Evolutionary conservation across 1,284 basidiomycete genomes (phyloP), one percentile per base, ranked within the genome.

Genomic region (Peniophora sp.): DNA sequence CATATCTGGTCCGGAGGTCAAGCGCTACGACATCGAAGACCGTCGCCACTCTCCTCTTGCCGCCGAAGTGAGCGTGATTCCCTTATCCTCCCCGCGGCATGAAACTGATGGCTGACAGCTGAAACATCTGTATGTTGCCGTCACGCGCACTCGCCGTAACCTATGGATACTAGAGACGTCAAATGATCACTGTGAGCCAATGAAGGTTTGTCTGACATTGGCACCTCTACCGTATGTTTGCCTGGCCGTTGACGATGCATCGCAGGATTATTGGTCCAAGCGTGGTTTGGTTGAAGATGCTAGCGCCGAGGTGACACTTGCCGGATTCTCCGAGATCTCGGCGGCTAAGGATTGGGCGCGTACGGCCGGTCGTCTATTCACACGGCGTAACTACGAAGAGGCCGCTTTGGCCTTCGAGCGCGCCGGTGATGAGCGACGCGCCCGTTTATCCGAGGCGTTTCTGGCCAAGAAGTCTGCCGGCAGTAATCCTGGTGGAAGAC

Each of bases 111-210:
- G 14, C 32, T 48, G 32, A 45, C 15, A 50, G 48, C 18, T 50
- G 6, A 50, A 50, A 20, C 44, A 27, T 27, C 24, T 50, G 10
- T 50, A 50, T 18, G 48, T 50, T 24, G 48, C 48, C 3, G 44
- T 50, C 20, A 50, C 48, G 8, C 36, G 48, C 10, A 43, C 37
- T 8, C 48, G 48, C 10, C 20, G 41, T 15, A 50, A 44, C 20
- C 22, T 50, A 3, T 50, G 48, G 48, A 22, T 50, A 14, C 3
- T 50, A 8, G 48, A 50, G 14, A 24, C 15, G 12, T 50, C 48
- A 14, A 23, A 44, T n/a, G n/a, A n/a, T 14, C 11, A 8, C 3
- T 17, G 18, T 8, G 48, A 22, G 20, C 48, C 37, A 3, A 46
- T 50, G 42, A 50, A 44, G 41, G 48, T 50, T 14, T 43, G 24